Base-by-base conservation (phyloP, 768 basidiomycete genomes). In the Pleurotus platypus region DNA sequence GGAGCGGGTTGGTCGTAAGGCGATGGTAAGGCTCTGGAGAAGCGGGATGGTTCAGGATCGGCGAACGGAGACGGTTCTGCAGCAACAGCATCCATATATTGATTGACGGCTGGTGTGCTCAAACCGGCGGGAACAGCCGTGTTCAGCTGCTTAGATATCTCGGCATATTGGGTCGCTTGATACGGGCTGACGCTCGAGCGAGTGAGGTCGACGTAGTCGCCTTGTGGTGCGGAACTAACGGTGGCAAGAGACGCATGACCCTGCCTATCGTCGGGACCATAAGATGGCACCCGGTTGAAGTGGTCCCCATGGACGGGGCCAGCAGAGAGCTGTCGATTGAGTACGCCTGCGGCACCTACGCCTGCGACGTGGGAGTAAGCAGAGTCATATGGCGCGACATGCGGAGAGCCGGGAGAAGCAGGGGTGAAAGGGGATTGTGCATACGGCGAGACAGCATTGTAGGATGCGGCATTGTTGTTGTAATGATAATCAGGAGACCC, bases 131-230 rank as follows among this genome's bases (percentile, higher is more conserved):
- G 75, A 8, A 72, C 68, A 12, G 75, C 68, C 4, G 70, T 64
- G 57, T 82, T 78, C 40, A 91, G 67, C 16, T 73, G 79, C 62
- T 78, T 75, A 4, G 85, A 81, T 56, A 90, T 89, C 63, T 86
- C 88, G 16, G 76, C 81, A 63, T 90, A 90, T 66, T 91, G 90
- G 0, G 76, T 78, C 40, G 86, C 89, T 64, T 91, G 89, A 77
- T 78, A 88, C 0, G 89, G 88, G 2, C 87, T 84, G 2, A 89
- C 81, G 62, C 87, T 89, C 15, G 84, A 83, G 45, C 89, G 78
- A 64, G 70, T 74, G 42, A 91, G 74, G 62, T 90, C 85, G 38
- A 84, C 75, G 56, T 90, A 89, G 58, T 84, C 80, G 9, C 73
- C 63, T 11, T 63, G 55, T 15, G 57, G 56, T 3, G 69, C 66